phyloP scores from a whole-genome alignment of 495 filamentous ascomycete genomes.

The Annulohypoxylon moriforme region DNA sequence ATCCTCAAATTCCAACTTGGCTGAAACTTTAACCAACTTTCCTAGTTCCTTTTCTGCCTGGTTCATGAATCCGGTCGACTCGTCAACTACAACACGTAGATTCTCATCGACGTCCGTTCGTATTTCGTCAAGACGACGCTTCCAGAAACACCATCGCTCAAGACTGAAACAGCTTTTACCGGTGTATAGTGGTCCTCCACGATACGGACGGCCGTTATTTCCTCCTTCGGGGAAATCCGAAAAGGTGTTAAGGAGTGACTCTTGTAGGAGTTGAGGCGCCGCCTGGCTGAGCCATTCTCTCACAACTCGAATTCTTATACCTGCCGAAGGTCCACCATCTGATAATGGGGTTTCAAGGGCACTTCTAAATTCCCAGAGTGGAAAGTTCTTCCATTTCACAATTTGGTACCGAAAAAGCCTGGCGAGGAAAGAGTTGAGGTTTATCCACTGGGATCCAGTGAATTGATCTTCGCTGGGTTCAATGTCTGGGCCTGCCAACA shows the following conservation, averaged over 20 bases:
- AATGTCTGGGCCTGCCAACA: not conserved
- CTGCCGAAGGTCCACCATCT: not conserved
- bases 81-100: conserved; percentile 1
- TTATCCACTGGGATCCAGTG: conserved; percentile 17
- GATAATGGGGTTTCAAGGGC: not conserved
- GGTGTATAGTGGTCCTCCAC: not conserved
- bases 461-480: not conserved
- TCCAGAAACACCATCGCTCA: conserved; percentile 33
- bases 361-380: conserved; percentile 1
- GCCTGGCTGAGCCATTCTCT: conserved; percentile 13
- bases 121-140: conserved; percentile 14
- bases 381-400: not conserved
- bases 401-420: not conserved
- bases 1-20: too few relatives aligned
- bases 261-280: not conserved
- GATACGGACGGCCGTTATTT: not conserved
- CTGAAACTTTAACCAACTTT: not conserved
- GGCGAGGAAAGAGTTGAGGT: conserved; percentile 21
- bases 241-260: not conserved
- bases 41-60: conserved; percentile 9
- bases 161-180: conserved; percentile 2
- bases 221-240: not conserved
- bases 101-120: conserved; percentile 1
- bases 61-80: not conserved
- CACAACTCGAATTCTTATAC: not conserved